Evolutionary conservation across 2,329 filamentous ascomycete species (phyloP).

Genomic region (Calonectria ilicicola): DNA sequence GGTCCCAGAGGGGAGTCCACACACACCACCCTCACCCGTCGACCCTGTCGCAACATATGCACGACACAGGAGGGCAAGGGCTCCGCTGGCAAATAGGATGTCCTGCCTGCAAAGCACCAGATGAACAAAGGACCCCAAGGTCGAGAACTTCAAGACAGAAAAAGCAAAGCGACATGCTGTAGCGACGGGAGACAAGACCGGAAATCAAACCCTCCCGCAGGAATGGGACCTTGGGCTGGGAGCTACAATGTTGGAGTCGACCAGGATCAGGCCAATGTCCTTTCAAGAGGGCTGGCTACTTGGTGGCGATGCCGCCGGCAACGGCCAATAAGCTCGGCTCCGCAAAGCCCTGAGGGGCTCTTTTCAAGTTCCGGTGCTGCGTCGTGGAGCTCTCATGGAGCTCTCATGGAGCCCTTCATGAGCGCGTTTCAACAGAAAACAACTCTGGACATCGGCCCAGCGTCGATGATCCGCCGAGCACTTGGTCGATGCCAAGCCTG

Average conservation of each 20-base stretch:
- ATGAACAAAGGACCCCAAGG: conserved; percentile 16
- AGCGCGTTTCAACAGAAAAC: conserved; percentile 1
- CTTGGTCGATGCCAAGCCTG: conserved; percentile 10
- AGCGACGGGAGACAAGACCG: neutral
- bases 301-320: conserved; percentile 17
- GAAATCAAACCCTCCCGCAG: conserved; percentile 12
- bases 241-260: neutral
- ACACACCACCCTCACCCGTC: conserved; percentile 30
- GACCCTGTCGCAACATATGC: conserved; percentile 35
- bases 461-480: conserved; percentile 6
- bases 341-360: conserved; percentile 3
- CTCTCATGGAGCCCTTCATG: neutral
- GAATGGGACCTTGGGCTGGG: conserved; percentile 1
- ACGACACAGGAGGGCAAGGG: conserved; percentile 42
- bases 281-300: neutral
- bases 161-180: conserved; percentile 18
- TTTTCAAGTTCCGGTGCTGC: neutral
- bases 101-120: conserved; percentile 32
- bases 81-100: conserved; percentile 36
- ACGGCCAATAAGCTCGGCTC: neutral
- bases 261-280: neutral
- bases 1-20: neutral
- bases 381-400: neutral
- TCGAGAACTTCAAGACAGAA: conserved; percentile 12
- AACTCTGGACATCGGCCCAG: neutral